Conservation (phyloP, 1,284 basidiomycete genomes). For the Ganoderma leucocontextum region DNA sequence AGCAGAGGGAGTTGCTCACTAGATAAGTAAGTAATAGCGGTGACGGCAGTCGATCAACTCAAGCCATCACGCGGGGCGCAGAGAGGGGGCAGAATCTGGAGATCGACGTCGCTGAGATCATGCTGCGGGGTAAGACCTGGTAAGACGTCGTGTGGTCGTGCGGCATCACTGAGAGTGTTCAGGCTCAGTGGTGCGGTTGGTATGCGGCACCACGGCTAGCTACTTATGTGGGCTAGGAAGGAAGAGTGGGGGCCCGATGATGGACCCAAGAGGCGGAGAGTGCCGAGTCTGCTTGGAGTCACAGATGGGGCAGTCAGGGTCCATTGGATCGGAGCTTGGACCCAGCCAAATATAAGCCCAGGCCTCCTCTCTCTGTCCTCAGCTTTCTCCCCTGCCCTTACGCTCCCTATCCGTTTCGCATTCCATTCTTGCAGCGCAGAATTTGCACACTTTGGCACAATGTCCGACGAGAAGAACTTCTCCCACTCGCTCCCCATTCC, state of each 20-base stretch:
- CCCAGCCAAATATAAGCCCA: slow-evolving; percentile 25
- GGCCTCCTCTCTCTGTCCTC: slow-evolving; percentile 6
- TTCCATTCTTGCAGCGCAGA: slow-evolving; percentile 4
- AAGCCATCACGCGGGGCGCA: slow-evolving; percentile 22
- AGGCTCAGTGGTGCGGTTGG: slow-evolving; percentile 5
- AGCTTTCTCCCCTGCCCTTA: slow-evolving; percentile 17
- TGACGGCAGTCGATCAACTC: slow-evolving; percentile 25
- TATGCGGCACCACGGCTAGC: neutral
- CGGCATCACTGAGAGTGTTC: neutral
- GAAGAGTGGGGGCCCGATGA: neutral
- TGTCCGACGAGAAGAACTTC: slow-evolving; percentile 36
- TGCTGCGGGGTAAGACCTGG: slow-evolving; percentile 1
- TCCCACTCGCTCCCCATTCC: slow-evolving; percentile 72
- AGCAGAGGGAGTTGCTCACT: neutral
- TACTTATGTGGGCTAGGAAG: neutral
- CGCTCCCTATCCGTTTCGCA: slow-evolving; percentile 11
- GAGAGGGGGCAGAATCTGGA: slow-evolving; percentile 18
- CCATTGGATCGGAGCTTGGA: slow-evolving; percentile 33
- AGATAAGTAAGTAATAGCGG: neutral
- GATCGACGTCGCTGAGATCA: slow-evolving; percentile 7
- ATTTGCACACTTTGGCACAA: slow-evolving; percentile 18
- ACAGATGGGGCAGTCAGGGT: slow-evolving; percentile 22
- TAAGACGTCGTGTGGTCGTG: slow-evolving; percentile 17
- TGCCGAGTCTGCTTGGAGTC: slow-evolving; percentile 24
- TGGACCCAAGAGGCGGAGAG: slow-evolving; percentile 11